Conservation (phyloP, 75 land plant genomes). For the Pinus taeda region DNA sequence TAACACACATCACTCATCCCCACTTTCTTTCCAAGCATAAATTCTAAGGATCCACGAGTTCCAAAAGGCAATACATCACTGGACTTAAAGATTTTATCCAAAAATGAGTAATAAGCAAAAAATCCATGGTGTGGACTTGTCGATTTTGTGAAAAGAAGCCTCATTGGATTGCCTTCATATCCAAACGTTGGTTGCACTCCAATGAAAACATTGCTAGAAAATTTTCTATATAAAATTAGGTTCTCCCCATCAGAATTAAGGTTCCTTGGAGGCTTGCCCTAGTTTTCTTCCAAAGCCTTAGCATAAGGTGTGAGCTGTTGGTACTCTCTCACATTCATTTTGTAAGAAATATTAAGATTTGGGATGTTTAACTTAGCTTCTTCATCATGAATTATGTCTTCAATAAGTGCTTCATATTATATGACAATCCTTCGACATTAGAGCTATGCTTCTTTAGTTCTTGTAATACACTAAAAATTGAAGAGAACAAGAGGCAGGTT, state of each 20-base stretch:
- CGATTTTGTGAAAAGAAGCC: slow-evolving; percentile 95
- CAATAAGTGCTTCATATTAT: slow-evolving; percentile 51
- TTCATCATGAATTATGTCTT: slow-evolving; percentile 69
- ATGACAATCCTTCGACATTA: slow-evolving; percentile 90
- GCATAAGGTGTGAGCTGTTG: slow-evolving; percentile 85
- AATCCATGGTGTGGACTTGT: slow-evolving; percentile 99
- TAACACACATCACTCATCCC: slow-evolving; percentile 98
- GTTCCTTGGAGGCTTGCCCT: slow-evolving; percentile 97
- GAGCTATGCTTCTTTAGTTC: slow-evolving; percentile 81
- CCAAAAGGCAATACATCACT: slow-evolving; percentile 98
- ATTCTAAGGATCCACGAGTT: slow-evolving; percentile 96
- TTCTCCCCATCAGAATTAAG: slow-evolving; percentile 97
- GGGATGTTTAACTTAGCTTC: slow-evolving; percentile 98
- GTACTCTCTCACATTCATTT: slow-evolving; percentile 90
- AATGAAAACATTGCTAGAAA: slow-evolving; percentile 91
- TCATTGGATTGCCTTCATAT: slow-evolving; percentile 98
- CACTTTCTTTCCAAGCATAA: slow-evolving; percentile 99
- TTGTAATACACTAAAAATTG: slow-evolving; percentile 87
- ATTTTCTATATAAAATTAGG: slow-evolving; percentile 89
- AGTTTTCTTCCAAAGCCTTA: slow-evolving; percentile 79
- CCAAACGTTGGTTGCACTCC: slow-evolving; percentile 99
- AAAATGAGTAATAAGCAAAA: slow-evolving; percentile 96
- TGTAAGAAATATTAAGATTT: slow-evolving; percentile 87
- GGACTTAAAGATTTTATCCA: slow-evolving; percentile 91
- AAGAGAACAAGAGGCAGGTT: slow-evolving; percentile 92